phyloP scores from a whole-genome alignment of 2,329 filamentous ascomycete genomes.

The Aspergillus sp. region DNA sequence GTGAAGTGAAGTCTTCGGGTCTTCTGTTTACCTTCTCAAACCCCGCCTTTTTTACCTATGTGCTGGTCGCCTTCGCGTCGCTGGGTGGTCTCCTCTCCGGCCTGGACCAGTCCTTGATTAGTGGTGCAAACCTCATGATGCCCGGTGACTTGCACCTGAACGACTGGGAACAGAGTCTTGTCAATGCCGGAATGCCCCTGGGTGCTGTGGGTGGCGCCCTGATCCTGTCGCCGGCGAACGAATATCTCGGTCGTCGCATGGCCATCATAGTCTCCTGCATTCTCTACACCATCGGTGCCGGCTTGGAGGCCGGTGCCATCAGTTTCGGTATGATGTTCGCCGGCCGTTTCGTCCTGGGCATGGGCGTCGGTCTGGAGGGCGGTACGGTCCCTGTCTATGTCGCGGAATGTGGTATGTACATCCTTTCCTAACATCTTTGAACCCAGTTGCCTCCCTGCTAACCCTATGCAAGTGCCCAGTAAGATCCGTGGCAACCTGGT shows the following conservation, averaged over 20 bases:
- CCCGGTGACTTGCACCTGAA: constrained; percentile 59
- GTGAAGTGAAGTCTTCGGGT: constrained; percentile 17
- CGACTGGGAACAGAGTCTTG: constrained; percentile 60
- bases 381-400: constrained; percentile 75
- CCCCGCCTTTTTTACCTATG: constrained; percentile 65
- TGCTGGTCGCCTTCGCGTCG: constrained; percentile 69
- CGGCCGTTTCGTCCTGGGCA: constrained; percentile 66
- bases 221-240: constrained; percentile 65
- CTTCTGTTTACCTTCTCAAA: constrained; percentile 57
- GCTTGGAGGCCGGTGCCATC: constrained; percentile 65
- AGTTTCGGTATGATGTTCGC: constrained; percentile 71
- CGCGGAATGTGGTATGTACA: constrained; percentile 53
- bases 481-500: constrained; percentile 69
- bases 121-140: constrained; percentile 64
- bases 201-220: constrained; percentile 70
- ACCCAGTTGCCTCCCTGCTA: constrained; percentile 21
- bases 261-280: constrained; percentile 69
- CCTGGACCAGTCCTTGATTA: constrained; percentile 71
- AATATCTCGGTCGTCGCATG: constrained; percentile 64
- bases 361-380: constrained; percentile 71
- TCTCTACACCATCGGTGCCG: constrained; percentile 69
- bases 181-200: constrained; percentile 69
- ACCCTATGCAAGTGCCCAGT: constrained; percentile 52
- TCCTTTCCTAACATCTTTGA: not conserved
- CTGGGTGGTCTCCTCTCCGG: constrained; percentile 73